Percentiles rank a stretch among this genome's conserved stretches.
These are phyloP conservation scores for Trichophaea hybrida DNA, from an alignment of 2,329 filamentous ascomycete genomes.

Conservation along the genomic window DNA sequence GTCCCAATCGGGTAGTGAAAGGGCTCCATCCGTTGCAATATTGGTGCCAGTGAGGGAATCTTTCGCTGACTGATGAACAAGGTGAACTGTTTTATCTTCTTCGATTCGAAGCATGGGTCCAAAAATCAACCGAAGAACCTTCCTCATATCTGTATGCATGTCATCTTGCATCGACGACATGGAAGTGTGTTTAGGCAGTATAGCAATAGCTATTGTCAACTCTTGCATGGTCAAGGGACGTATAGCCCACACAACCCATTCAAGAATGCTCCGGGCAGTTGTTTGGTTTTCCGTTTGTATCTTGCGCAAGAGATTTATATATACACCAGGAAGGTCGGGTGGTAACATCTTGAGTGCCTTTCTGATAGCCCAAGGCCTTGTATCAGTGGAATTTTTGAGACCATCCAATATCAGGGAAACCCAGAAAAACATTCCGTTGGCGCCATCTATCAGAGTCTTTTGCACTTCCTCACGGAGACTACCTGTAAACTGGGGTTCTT, in stretches of 20 bases:
- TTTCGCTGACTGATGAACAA: constrained; percentile 25
- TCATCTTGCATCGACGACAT: constrained; percentile 19
- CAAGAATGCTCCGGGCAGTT: constrained; percentile 16
- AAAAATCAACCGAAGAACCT: constrained; percentile 16
- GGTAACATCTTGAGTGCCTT: constrained; percentile 2
- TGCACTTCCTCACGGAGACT: constrained; percentile 1
- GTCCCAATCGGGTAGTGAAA: background rate
- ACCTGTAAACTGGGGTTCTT: background rate
- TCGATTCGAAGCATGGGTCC: constrained; percentile 20
- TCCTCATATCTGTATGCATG: constrained; percentile 19
- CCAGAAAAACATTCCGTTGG: constrained; percentile 16
- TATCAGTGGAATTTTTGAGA: background rate
- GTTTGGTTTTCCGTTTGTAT: constrained; percentile 7
- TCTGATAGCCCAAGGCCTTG: background rate
- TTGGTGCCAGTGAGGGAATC: constrained; percentile 17
- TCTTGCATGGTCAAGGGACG: constrained; percentile 20
- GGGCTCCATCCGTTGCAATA: background rate
- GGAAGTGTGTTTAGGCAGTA: constrained; percentile 1
- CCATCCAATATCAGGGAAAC: constrained; percentile 14
- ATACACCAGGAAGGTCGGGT: constrained; percentile 1
- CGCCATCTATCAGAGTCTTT: constrained; percentile 7
- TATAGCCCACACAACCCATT: constrained; percentile 16
- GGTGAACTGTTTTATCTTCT: constrained; percentile 21
- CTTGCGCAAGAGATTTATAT: constrained; percentile 5
- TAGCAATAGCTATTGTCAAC: constrained; percentile 20